Evolutionary conservation across 805 yeast species (phyloP).

Genomic region (Saccharomycopsis microspora): DNA sequence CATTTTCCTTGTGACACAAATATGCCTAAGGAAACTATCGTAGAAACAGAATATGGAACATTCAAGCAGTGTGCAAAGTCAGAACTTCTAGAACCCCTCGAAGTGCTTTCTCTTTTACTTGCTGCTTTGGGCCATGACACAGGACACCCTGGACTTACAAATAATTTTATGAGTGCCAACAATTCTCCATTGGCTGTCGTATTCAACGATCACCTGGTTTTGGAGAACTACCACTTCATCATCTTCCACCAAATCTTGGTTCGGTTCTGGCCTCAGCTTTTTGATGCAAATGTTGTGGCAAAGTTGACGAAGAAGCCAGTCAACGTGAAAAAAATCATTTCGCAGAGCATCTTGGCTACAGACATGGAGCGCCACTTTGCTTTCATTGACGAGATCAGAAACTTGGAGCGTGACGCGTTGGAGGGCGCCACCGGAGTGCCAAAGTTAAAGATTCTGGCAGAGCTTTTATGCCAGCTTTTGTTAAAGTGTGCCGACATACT

Average conservation of each 20-base stretch:
- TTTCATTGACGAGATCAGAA: constrained; percentile 46
- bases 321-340: constrained; percentile 20
- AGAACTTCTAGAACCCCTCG: constrained; percentile 24
- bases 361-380: constrained; percentile 87
- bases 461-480: constrained; percentile 51
- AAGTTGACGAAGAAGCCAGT: constrained; percentile 10
- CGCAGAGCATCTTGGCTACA: constrained; percentile 59
- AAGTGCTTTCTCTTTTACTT: constrained; percentile 50
- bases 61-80: background rate
- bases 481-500: constrained; percentile 95
- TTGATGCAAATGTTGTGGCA: constrained; percentile 1
- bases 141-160: constrained; percentile 95
- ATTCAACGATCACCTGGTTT: constrained; percentile 55
- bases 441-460: constrained; percentile 17
- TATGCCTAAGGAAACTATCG: background rate
- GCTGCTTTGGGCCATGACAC: constrained; percentile 93
- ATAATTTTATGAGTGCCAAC: constrained; percentile 49
- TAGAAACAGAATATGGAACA: constrained; percentile 2
- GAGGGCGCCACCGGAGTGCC: constrained; percentile 17
- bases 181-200: constrained; percentile 51
- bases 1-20: constrained; percentile 2
- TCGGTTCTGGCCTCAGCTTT: constrained; percentile 39
- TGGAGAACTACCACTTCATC: constrained; percentile 75
- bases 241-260: constrained; percentile 42
- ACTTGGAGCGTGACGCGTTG: constrained; percentile 19